These are phyloP conservation scores for Boletus coccyginus DNA, from an alignment of 768 basidiomycete species.

Conservation along the genomic window DNA sequence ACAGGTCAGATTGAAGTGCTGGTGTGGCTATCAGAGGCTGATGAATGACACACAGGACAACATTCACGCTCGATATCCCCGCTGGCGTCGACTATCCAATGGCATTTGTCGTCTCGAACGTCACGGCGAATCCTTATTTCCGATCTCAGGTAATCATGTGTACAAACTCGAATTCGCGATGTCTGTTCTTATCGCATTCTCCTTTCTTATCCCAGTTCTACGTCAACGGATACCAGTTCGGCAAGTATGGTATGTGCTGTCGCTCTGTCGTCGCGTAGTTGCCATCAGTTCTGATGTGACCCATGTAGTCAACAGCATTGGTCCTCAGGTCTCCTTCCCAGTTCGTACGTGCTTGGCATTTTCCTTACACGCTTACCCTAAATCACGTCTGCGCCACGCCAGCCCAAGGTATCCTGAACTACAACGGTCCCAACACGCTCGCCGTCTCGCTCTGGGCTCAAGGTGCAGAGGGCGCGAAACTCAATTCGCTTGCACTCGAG, in stretches of 20 bases:
- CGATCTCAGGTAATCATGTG: constrained; percentile 28
- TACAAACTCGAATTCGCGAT: not conserved
- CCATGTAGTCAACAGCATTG: constrained; percentile 21
- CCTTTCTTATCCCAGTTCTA: constrained; percentile 15
- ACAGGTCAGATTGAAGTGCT: constrained; percentile 30
- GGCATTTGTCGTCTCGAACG: constrained; percentile 42
- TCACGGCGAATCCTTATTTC: constrained; percentile 43
- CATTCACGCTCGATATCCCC: constrained; percentile 45
- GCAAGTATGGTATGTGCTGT: constrained; percentile 21
- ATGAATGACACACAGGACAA: constrained; percentile 14
- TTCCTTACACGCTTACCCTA: not conserved
- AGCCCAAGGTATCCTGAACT: constrained; percentile 52
- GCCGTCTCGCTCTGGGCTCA: constrained; percentile 49
- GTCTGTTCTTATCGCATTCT: not conserved
- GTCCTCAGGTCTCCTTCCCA: constrained; percentile 25
- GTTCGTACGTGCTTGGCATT: constrained; percentile 18
- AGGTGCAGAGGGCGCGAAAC: constrained; percentile 38
- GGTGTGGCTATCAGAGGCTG: not conserved
- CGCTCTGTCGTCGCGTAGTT: too few relatives aligned
- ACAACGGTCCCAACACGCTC: constrained; percentile 45
- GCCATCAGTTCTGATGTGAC: not conserved
- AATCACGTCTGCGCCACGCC: constrained; percentile 6
- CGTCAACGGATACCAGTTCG: constrained; percentile 27
- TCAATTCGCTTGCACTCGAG: constrained; percentile 38
- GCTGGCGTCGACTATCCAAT: constrained; percentile 48